Evolutionary conservation across 1,139 yeast genomes (phyloP).

Genomic region (Blastobotrys arbuscula): DNA sequence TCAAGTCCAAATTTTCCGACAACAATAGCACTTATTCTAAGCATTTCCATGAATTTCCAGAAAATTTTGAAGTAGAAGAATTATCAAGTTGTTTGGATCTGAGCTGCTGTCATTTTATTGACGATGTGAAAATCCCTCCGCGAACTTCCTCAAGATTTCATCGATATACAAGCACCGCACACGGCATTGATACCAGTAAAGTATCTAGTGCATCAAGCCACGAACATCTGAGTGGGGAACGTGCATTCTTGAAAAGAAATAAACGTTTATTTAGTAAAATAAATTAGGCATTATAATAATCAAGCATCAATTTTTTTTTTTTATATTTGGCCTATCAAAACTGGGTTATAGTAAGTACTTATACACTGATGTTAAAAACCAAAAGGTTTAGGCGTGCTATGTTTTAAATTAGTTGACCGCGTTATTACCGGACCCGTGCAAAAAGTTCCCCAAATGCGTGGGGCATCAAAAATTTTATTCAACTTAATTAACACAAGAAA

Average conservation of each 20-base stretch:
- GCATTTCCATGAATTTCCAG: too few species aligned
- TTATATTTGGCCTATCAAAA: too few species aligned
- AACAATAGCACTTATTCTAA: not conserved
- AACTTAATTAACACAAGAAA: too few species aligned
- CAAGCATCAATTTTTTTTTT: not conserved
- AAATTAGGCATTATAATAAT: not conserved
- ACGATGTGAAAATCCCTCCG: not conserved
- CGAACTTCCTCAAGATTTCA: not conserved
- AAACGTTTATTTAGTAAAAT: not conserved
- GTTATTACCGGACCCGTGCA: not conserved
- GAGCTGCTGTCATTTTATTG: not conserved
- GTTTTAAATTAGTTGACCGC: too few species aligned
- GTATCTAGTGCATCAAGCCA: not conserved
- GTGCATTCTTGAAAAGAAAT: not conserved
- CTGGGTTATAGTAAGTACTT: too few species aligned
- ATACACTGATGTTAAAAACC: too few species aligned
- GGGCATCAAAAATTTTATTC: too few species aligned
- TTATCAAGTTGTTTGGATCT: not conserved
- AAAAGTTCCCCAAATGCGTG: not conserved
- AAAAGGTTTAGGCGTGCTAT: too few species aligned
- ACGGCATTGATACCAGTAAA: not conserved
- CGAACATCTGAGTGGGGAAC: not conserved
- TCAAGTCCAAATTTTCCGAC: not conserved
- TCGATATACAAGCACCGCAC: not conserved
- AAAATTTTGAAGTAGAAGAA: slow-evolving; percentile 1